phyloP scores from a whole-genome alignment of 73 alveolate genomes.

The Breviolum minutum region DNA sequence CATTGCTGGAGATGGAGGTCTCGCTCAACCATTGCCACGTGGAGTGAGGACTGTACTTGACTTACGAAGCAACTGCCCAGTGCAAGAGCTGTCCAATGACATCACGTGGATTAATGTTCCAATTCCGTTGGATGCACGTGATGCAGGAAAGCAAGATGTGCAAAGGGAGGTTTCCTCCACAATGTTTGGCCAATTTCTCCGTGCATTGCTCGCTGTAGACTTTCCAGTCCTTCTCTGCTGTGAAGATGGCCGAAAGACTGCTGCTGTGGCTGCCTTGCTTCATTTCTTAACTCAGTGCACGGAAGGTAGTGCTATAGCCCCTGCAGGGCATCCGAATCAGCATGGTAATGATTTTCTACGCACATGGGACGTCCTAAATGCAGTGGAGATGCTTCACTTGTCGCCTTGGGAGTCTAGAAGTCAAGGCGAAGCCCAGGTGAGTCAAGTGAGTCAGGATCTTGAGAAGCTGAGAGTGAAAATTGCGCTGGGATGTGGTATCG shows the following conservation, averaged over 20 bases:
- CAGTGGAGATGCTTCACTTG: constrained; percentile 11
- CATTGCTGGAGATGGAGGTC: not conserved
- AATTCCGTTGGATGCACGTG: not conserved
- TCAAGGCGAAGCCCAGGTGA: not conserved
- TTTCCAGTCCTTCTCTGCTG: not conserved
- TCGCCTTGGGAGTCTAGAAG: not conserved
- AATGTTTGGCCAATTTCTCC: not conserved
- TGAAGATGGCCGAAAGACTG: constrained; percentile 5
- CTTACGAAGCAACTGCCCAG: not conserved
- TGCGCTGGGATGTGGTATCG: not conserved
- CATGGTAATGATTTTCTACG: not conserved
- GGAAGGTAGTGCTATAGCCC: not conserved
- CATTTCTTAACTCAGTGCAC: not conserved
- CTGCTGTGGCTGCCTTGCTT: constrained; percentile 16
- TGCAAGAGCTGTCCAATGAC: not conserved
- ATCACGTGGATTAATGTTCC: not conserved
- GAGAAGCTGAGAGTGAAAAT: not conserved
- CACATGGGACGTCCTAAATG: not conserved
- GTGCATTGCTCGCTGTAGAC: not conserved
- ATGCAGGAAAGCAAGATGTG: not conserved
- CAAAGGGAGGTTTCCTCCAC: too few species aligned
- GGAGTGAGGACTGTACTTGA: not conserved
- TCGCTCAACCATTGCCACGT: not conserved
- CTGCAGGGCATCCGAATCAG: not conserved
- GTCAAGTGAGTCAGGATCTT: not conserved